Evolutionary conservation across 768 basidiomycete species (phyloP).

Genomic region (Trichaptum fuscoviolaceum): DNA sequence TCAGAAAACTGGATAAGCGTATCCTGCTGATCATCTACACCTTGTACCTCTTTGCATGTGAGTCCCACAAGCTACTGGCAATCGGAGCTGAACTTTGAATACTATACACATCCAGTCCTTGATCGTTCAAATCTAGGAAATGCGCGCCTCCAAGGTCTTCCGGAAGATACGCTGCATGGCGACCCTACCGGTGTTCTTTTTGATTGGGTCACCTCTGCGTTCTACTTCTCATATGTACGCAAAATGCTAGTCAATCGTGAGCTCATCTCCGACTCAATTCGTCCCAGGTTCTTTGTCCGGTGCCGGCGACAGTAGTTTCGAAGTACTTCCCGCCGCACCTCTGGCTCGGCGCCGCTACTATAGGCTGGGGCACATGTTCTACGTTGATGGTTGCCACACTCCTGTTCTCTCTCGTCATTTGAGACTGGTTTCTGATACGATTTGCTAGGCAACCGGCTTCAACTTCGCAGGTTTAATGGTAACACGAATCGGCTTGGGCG

Average conservation of each 20-base stretch:
- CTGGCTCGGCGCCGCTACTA: slow-evolving; percentile 12
- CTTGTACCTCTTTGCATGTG: not conserved
- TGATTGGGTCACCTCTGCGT: slow-evolving; percentile 11
- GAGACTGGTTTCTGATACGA: not conserved
- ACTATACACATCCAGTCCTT: slow-evolving; percentile 22
- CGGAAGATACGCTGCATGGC: slow-evolving; percentile 6
- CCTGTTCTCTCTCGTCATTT: not conserved
- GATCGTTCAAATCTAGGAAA: slow-evolving; percentile 16
- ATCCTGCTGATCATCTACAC: not conserved
- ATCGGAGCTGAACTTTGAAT: not conserved
- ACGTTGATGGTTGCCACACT: slow-evolving; percentile 12
- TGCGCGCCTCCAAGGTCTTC: slow-evolving; percentile 15
- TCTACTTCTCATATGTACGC: slow-evolving; percentile 17
- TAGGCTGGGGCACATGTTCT: slow-evolving; percentile 9
- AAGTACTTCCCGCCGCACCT: slow-evolving; percentile 11
- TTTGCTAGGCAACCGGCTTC: slow-evolving; percentile 5
- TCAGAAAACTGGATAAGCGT: not conserved
- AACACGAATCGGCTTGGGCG: slow-evolving; percentile 8
- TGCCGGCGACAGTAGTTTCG: slow-evolving; percentile 6
- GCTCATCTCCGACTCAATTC: not conserved
- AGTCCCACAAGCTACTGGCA: not conserved
- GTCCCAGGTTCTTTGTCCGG: slow-evolving; percentile 9
- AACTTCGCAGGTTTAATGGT: slow-evolving; percentile 10
- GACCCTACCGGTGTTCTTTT: slow-evolving; percentile 10
- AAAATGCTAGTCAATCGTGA: not conserved